A percentile compares a stretch with the other conserved stretches of the same genome.
phyloP scores from a whole-genome alignment of 2,329 filamentous ascomycete genomes.

The Gyromitra esculenta region DNA sequence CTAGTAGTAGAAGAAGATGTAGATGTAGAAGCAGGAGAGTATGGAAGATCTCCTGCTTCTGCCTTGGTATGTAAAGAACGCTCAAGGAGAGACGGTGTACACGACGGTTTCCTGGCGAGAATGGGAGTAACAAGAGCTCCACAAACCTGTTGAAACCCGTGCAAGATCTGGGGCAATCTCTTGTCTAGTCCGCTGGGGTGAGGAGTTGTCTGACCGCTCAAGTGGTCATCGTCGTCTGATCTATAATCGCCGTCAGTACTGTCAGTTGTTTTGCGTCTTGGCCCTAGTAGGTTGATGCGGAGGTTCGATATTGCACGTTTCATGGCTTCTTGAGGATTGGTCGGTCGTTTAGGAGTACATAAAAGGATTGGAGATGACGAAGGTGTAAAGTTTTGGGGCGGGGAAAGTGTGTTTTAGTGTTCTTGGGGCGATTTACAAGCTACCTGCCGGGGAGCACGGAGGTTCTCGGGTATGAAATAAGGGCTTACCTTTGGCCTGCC shows the following conservation, averaged over 20 bases:
- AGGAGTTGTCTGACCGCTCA: constrained; percentile 90
- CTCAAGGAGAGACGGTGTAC: constrained; percentile 34
- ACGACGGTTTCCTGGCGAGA: constrained; percentile 40
- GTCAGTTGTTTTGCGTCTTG: constrained; percentile 43
- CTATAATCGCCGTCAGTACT: constrained; percentile 39
- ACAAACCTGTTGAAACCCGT: constrained; percentile 99
- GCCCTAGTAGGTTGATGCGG: constrained; percentile 39
- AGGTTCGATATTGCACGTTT: constrained; percentile 49
- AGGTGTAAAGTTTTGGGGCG: constrained; percentile 3
- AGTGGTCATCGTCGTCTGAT: constrained; percentile 69
- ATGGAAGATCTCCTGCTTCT: constrained; percentile 57
- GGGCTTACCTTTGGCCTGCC: constrained; percentile 57
- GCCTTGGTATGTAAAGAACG: constrained; percentile 65
- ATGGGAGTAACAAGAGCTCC: constrained; percentile 64
- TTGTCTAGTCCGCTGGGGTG: constrained; percentile 94
- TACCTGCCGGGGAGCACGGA: not conserved
- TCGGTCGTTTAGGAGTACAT: constrained; percentile 22
- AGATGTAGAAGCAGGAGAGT: constrained; percentile 39
- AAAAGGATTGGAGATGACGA: constrained; percentile 25
- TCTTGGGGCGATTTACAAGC: constrained; percentile 17
- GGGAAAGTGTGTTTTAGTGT: constrained; percentile 21
- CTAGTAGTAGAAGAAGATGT: constrained; percentile 54
- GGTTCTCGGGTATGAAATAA: constrained; percentile 36
- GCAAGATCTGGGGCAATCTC: constrained; percentile 91
- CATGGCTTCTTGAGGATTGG: constrained; percentile 24